Evolutionary conservation across 345 rosid genomes (phyloP), one percentile per base, ranked within the genome.

Genomic region (Salix exigua): DNA sequence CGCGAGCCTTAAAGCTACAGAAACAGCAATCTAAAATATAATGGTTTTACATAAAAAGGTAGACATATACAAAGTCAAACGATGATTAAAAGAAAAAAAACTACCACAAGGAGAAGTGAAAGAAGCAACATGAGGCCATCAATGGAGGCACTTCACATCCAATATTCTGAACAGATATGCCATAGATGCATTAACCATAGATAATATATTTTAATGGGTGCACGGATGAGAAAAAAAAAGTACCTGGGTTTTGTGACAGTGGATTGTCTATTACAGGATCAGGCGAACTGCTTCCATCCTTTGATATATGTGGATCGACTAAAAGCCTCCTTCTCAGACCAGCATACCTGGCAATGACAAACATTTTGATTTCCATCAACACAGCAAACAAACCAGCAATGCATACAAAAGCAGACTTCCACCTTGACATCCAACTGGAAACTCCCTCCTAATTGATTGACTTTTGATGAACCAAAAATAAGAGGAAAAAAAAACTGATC

Each of bases 201-300:
- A 16, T 46, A 46, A 46, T 46, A 13, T 12, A 12, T 46, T 14
- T 46, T 46, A 46, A 46, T 12, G 50, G 14, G 18, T 13, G 50
- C 50, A 46, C 4, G 14, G 50, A 46, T 46, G 50, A 9, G 23
- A 21, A 60, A 40, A 63, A 50, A 81, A 68, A 40, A 75, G 46
- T 72, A 95, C 99, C 99, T 75, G 99, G 99, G 83, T 93, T 95
- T 87, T 90, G 99, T 8, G 99, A 95, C 31, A 95, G 84, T 31
- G 99, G 99, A 79, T 95, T 95, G 81, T 95, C 99, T 38, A 95
- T 80, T 25, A 86, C 87, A 77, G 87, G 96, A 86, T 91, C 80
- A 77, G 91, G 91, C 3, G 93, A 85, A 75, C 75, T 87, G 71
- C 83, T 84, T 79, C 87, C 87, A 75, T 84, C 90, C 82, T 90